phyloP scores from a whole-genome alignment of 148 eudicot genomes.

The Rhododendron williamsianum region DNA sequence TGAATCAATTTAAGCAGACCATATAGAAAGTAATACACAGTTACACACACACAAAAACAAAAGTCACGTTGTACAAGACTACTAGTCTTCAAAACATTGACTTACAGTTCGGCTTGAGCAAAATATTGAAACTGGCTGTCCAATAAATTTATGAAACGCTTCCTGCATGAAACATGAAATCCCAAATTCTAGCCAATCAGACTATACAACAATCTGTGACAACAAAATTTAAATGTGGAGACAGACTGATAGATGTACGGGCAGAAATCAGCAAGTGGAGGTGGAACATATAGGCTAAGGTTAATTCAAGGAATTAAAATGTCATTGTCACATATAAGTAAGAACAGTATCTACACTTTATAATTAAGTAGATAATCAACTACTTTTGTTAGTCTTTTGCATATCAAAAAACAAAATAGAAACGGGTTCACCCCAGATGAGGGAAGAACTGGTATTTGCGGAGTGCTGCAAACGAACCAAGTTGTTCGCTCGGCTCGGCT shows the following conservation, averaged over 20 bases:
- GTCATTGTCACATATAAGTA: neutral
- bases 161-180: slow-evolving; percentile 42
- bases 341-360: neutral
- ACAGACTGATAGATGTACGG: neutral
- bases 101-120: slow-evolving; percentile 96
- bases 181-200: neutral
- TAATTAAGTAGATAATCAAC: neutral
- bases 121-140: slow-evolving; percentile 77
- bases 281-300: neutral
- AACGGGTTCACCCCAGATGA: neutral
- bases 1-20: neutral
- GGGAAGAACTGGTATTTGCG: neutral
- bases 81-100: neutral
- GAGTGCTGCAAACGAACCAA: neutral
- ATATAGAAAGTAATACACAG: neutral
- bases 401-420: neutral
- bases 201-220: neutral
- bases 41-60: neutral
- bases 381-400: neutral
- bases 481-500: neutral
- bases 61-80: neutral
- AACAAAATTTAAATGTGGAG: neutral
- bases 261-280: neutral
- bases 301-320: neutral
- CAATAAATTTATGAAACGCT: slow-evolving; percentile 83